Evolutionary conservation across 2,329 filamentous ascomycete species (phyloP).

Genomic region (Pezicula rhizophila): DNA sequence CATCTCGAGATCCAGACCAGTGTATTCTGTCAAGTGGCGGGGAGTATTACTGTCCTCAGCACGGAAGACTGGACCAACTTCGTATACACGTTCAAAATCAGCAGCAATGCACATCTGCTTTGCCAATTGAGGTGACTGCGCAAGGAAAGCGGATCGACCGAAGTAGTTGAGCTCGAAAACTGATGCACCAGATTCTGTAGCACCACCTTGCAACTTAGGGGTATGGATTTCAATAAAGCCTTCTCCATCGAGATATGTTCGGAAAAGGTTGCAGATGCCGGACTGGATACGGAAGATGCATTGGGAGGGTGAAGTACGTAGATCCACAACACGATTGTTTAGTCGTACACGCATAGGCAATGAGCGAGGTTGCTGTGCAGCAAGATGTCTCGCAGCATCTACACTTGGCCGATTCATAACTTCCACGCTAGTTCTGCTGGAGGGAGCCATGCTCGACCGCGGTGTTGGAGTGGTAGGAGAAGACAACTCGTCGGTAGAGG

Average conservation of each 20-base stretch:
- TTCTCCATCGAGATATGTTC: conserved; percentile 63
- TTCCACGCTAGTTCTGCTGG: background rate
- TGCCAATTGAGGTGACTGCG: conserved; percentile 84
- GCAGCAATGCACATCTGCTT: conserved; percentile 91
- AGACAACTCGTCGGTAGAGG: conserved; percentile 2
- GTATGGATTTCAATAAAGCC: conserved; percentile 92
- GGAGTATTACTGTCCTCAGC: conserved; percentile 96
- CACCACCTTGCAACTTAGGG: conserved; percentile 82
- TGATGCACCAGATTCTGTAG: conserved; percentile 84
- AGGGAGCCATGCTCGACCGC: background rate
- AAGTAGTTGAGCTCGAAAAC: conserved; percentile 94
- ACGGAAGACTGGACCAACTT: conserved; percentile 84
- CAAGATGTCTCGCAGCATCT: conserved; percentile 13
- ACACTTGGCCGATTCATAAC: conserved; percentile 12
- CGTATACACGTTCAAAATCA: conserved; percentile 84
- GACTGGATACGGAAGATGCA: conserved; percentile 84
- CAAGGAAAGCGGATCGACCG: conserved; percentile 76
- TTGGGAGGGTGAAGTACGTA: conserved; percentile 81
- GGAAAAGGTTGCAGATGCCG: conserved; percentile 74
- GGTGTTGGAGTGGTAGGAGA: background rate
- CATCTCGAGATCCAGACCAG: conserved; percentile 90
- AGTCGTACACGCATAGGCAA: conserved; percentile 51
- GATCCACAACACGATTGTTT: conserved; percentile 73
- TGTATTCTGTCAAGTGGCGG: conserved; percentile 90
- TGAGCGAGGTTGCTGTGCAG: conserved; percentile 14